Conservation (phyloP, 1,284 basidiomycete species). For the Marasmius sp. region DNA sequence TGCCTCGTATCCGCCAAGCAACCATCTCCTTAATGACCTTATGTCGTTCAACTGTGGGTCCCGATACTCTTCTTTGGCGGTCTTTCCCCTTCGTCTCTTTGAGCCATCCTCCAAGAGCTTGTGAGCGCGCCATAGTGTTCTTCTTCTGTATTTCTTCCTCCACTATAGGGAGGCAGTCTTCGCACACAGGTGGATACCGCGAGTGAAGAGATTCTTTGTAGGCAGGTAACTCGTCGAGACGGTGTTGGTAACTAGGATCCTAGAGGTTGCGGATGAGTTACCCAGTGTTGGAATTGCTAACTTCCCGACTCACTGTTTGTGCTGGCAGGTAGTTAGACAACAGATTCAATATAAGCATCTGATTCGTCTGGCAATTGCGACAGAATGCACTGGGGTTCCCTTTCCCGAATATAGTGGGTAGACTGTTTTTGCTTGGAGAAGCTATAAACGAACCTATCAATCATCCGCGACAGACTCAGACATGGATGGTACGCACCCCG, state of each 20-base stretch:
- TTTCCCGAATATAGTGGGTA: conserved; percentile 58
- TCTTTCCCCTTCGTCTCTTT: conserved; percentile 62
- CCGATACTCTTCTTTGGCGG: conserved; percentile 44
- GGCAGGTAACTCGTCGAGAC: conserved; percentile 61
- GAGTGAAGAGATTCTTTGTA: conserved; percentile 75
- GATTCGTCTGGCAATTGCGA: conserved; percentile 86
- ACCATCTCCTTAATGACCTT: conserved; percentile 45
- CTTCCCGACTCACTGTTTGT: conserved; percentile 46
- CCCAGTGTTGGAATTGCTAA: too few species aligned
- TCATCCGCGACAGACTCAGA: background rate
- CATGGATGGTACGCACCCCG: conserved; percentile 54
- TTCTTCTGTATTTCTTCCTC: conserved; percentile 78
- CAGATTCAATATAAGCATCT: conserved; percentile 82
- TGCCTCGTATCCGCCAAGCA: conserved; percentile 64
- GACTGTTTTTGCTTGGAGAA: conserved; percentile 63
- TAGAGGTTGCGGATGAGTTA: conserved; percentile 26
- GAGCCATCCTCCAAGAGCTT: conserved; percentile 72
- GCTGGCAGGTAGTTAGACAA: conserved; percentile 85
- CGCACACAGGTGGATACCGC: conserved; percentile 87
- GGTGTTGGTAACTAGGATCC: conserved; percentile 69
- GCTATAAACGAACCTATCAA: conserved; percentile 36
- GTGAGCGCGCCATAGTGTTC: conserved; percentile 79
- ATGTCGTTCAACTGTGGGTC: conserved; percentile 36
- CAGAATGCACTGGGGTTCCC: conserved; percentile 61
- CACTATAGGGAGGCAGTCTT: conserved; percentile 70